phyloP scores from a whole-genome alignment of 2,329 filamentous ascomycete genomes.

The Botrytis pseudocinerea region DNA sequence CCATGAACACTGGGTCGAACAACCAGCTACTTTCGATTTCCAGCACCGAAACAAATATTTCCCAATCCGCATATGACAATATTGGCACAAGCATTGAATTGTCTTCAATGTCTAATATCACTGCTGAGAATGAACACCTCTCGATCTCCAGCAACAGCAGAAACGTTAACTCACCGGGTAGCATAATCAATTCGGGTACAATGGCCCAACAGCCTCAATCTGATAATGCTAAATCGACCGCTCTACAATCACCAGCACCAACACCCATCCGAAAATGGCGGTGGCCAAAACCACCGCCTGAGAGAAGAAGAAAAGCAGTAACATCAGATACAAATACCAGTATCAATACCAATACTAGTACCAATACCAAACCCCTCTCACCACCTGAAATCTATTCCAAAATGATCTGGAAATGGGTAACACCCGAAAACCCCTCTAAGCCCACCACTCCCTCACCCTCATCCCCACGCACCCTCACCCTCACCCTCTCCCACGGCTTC shows the following conservation, averaged over 20 bases:
- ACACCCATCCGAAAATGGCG: background rate
- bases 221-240: background rate
- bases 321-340: background rate
- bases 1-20: too few relatives aligned
- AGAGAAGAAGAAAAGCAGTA: background rate
- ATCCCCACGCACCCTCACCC: background rate
- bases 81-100: background rate
- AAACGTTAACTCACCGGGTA: background rate
- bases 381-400: fast-evolving
- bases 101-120: background rate
- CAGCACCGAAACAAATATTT: background rate
- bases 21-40: background rate
- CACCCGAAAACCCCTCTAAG: fast-evolving
- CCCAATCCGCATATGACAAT: background rate
- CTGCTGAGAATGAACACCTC: background rate
- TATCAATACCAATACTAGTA: background rate
- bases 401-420: too few relatives aligned
- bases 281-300: background rate
- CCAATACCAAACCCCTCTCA: background rate
- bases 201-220: background rate
- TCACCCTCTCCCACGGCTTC: background rate
- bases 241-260: background rate
- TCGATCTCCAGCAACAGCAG: background rate
- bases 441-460: background rate
- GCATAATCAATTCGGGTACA: background rate